A percentile compares a stretch with the other conserved stretches of the same genome.
These are phyloP conservation scores for Elongisporangium anandrum DNA, from an alignment of 352 stramenopile genomes.

Conservation along the genomic window DNA sequence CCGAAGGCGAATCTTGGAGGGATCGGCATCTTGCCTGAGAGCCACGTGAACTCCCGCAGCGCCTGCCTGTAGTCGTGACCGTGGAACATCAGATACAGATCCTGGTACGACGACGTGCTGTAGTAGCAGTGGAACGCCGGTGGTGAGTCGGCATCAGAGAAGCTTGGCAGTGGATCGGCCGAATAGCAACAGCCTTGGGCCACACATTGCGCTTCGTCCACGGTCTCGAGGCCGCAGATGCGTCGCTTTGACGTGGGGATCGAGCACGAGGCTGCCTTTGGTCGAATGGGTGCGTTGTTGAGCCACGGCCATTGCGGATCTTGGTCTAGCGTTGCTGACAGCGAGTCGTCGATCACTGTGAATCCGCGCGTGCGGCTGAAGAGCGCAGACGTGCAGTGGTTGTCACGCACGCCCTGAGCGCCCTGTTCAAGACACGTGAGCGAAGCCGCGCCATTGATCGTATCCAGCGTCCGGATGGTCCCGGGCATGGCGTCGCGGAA, in stretches of 20 bases:
- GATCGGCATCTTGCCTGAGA: conserved; percentile 31
- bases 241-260: conserved; percentile 13
- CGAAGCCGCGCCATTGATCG: conserved; percentile 15
- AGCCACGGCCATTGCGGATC: conserved; percentile 23
- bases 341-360: conserved; percentile 30
- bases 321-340: conserved; percentile 17
- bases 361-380: conserved; percentile 27
- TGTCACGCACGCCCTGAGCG: conserved; percentile 20
- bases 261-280: conserved; percentile 3
- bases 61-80: conserved; percentile 32
- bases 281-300: neutral
- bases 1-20: conserved; percentile 28
- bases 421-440: conserved; percentile 27
- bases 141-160: neutral
- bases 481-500: conserved; percentile 18
- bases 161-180: neutral
- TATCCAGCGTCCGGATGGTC: conserved; percentile 36
- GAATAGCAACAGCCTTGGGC: conserved; percentile 27
- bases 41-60: conserved; percentile 29
- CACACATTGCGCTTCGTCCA: conserved; percentile 10
- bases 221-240: conserved; percentile 19
- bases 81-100: conserved; percentile 49
- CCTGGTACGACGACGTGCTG: conserved; percentile 21
- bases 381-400: conserved; percentile 35
- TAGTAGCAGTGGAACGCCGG: conserved; percentile 26